Percentiles rank a stretch among this genome's conserved stretches.
These are phyloP conservation scores for Podospora pseudopauciseta DNA, from an alignment of 495 filamentous ascomycete genomes.

Conservation along the genomic window DNA sequence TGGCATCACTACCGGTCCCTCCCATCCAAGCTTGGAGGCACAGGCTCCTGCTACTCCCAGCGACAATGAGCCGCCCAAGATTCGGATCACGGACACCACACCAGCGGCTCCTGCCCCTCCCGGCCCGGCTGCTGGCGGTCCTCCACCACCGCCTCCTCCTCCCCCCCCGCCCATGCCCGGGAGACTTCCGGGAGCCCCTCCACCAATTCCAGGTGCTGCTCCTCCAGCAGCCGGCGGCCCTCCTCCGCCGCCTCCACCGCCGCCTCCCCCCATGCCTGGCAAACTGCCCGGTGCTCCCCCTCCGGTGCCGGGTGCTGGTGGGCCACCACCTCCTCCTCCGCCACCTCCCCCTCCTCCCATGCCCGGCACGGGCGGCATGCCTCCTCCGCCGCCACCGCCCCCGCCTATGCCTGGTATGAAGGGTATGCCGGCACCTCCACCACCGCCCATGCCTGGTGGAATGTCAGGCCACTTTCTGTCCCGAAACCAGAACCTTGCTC, in stretches of 20 bases:
- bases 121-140: constrained; percentile 20
- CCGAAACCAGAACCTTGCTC: constrained; percentile 38
- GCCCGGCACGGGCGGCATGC: constrained; percentile 31
- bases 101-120: constrained; percentile 46
- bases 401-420: constrained; percentile 45
- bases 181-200: constrained; percentile 34
- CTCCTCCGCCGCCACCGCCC: constrained; percentile 33
- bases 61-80: constrained; percentile 54
- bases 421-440: constrained; percentile 40
- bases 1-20: constrained; percentile 71
- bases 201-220: constrained; percentile 22
- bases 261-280: constrained; percentile 46
- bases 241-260: constrained; percentile 14
- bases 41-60: constrained; percentile 66
- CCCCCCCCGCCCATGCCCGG: constrained; percentile 45
- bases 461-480: constrained; percentile 53
- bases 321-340: constrained; percentile 39
- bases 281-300: constrained; percentile 46
- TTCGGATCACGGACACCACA: constrained; percentile 40
- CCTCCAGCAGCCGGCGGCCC: background rate
- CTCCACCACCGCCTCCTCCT: constrained; percentile 33
- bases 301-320: constrained; percentile 31
- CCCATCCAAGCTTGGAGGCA: constrained; percentile 71
- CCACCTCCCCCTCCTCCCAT: constrained; percentile 42
- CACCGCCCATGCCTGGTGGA: constrained; percentile 56